phyloP scores from a whole-genome alignment of 805 yeast genomes.

The Starmera caribaea region DNA sequence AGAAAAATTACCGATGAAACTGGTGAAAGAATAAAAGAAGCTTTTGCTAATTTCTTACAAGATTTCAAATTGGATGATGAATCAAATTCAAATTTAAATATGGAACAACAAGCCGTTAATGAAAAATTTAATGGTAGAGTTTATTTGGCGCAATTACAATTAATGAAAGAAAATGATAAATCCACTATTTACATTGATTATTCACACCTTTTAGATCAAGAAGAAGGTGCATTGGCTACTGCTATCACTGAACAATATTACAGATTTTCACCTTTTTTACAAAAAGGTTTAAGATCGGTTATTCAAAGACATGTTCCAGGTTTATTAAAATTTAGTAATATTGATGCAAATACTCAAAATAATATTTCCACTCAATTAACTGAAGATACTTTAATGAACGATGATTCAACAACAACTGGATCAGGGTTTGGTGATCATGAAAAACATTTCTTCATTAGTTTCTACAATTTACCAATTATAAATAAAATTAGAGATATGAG shows the following conservation, averaged over 20 bases:
- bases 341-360: constrained; percentile 11
- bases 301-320: constrained; percentile 70
- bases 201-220: constrained; percentile 62
- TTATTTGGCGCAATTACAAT: constrained; percentile 71
- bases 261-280: constrained; percentile 80
- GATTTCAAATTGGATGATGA: constrained; percentile 41
- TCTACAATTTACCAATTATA: constrained; percentile 74
- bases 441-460: constrained; percentile 79
- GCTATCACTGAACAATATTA: constrained; percentile 90
- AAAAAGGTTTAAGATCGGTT: constrained; percentile 62
- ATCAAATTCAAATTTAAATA: constrained; percentile 19
- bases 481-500: constrained; percentile 84
- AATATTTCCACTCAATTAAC: too few species aligned
- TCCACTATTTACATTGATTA: constrained; percentile 80
- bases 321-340: constrained; percentile 39
- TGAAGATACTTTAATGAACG: constrained; percentile 19
- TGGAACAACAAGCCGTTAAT: constrained; percentile 22
- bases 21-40: constrained; percentile 88
- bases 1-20: constrained; percentile 86
- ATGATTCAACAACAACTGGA: constrained; percentile 25
- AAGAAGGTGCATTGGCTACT: constrained; percentile 79
- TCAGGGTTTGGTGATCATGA: constrained; percentile 45
- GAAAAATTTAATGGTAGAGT: constrained; percentile 42
- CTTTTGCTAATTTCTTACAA: constrained; percentile 77
- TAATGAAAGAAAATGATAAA: constrained; percentile 68